Evolutionary conservation across 805 yeast genomes (phyloP).

Genomic region (Yamadazyma insecticola): DNA sequence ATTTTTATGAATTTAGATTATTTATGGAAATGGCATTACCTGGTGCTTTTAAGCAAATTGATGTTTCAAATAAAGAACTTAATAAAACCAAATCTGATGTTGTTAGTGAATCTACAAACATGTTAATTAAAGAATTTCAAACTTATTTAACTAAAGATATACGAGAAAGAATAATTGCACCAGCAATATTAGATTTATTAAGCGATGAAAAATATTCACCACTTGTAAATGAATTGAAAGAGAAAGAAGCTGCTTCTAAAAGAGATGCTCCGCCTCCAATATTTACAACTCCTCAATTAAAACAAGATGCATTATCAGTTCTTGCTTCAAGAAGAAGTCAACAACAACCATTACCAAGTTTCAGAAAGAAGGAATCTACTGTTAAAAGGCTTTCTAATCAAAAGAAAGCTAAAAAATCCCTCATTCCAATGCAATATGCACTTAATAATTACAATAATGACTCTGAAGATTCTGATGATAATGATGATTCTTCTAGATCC

Average conservation of each 20-base stretch:
- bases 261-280: slow-evolving; percentile 13
- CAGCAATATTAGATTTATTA: slow-evolving; percentile 57
- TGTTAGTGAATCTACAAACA: slow-evolving; percentile 54
- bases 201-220: slow-evolving; percentile 57
- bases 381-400: slow-evolving; percentile 9
- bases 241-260: slow-evolving; percentile 17
- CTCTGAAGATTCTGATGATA: slow-evolving; percentile 34
- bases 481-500: slow-evolving; percentile 33
- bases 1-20: slow-evolving; percentile 43
- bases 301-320: slow-evolving; percentile 22
- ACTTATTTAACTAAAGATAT: slow-evolving; percentile 64
- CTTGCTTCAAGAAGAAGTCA: slow-evolving; percentile 15
- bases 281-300: slow-evolving; percentile 13
- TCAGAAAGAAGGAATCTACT: slow-evolving; percentile 26
- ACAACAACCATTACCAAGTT: slow-evolving; percentile 25
- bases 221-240: slow-evolving; percentile 30
- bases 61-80: slow-evolving; percentile 1
- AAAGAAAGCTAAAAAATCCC: slow-evolving; percentile 18
- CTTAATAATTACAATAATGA: slow-evolving; percentile 39
- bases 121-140: slow-evolving; percentile 60
- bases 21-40: slow-evolving; percentile 58
- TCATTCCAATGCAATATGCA: slow-evolving; percentile 53
- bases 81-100: slow-evolving; percentile 19
- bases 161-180: slow-evolving; percentile 67
- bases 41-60: slow-evolving; percentile 32